Evolutionary conservation across 2,329 filamentous ascomycete genomes (phyloP).

Genomic region (Aspergillus sp.): DNA sequence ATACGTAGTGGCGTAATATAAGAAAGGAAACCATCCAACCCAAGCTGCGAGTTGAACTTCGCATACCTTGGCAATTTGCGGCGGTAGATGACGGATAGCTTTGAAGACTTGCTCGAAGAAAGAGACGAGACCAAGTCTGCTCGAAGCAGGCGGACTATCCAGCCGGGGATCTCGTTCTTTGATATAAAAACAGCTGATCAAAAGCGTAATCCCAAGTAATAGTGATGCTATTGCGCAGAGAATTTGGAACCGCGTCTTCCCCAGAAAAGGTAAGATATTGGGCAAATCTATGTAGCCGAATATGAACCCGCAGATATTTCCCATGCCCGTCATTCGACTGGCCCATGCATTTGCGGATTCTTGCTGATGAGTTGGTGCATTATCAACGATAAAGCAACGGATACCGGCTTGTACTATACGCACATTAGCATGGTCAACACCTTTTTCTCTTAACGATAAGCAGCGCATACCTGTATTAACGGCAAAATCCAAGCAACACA

Average conservation of each 20-base stretch:
- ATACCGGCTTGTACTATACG: conserved; percentile 74
- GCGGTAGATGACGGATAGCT: conserved; percentile 70
- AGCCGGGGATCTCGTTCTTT: conserved; percentile 72
- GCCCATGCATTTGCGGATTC: conserved; percentile 93
- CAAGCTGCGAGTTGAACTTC: conserved; percentile 78
- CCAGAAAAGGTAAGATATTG: conserved; percentile 67
- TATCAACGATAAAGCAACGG: conserved; percentile 88
- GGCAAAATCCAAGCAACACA: conserved; percentile 87
- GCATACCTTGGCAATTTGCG: conserved; percentile 76
- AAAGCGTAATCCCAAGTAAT: conserved; percentile 61
- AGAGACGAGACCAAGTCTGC: conserved; percentile 59
- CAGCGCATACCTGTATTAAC: conserved; percentile 69
- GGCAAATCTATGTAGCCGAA: conserved; percentile 80
- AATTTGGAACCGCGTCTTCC: conserved; percentile 85
- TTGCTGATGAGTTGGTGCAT: conserved; percentile 86
- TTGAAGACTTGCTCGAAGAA: conserved; percentile 76
- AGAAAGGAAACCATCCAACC: conserved; percentile 92
- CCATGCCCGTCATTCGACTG: conserved; percentile 74
- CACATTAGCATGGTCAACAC: conserved; percentile 4
- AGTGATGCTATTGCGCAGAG: conserved; percentile 80
- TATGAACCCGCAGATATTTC: conserved; percentile 85
- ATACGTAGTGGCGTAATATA: conserved; percentile 93
- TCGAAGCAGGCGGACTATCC: conserved; percentile 56
- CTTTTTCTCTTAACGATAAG: conserved; percentile 4
- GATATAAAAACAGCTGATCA: conserved; percentile 63